Conservation (phyloP, 2,329 filamentous ascomycete species). For the Diaporthe sp. region DNA sequence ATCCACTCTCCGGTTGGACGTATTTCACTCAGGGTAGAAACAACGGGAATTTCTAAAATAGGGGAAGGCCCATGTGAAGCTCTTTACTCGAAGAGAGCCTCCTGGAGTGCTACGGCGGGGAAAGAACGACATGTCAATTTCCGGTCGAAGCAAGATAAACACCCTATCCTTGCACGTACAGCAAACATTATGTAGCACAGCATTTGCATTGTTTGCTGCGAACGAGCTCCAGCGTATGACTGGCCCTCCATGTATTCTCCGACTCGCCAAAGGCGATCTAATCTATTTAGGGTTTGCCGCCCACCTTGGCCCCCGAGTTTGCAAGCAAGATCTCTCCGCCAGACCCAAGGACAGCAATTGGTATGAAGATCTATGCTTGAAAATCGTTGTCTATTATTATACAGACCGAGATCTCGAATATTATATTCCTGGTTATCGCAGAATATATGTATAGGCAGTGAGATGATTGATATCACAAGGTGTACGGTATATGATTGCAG, state of each 20-base stretch:
- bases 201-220: neutral
- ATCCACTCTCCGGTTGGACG: too few species aligned
- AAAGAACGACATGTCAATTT: neutral
- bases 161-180: neutral
- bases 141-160: neutral
- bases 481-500: neutral
- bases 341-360: too few species aligned
- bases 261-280: neutral
- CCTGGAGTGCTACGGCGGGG: neutral
- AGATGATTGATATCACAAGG: neutral
- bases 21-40: too few species aligned
- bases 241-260: neutral
- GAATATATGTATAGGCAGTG: neutral
- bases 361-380: neutral
- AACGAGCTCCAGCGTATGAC: neutral
- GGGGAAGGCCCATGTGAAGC: neutral
- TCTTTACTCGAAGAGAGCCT: neutral
- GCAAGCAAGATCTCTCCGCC: neutral
- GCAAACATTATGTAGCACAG: neutral
- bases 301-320: neutral
- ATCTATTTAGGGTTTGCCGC: constrained; percentile 7
- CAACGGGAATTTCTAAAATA: neutral
- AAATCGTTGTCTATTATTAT: neutral
- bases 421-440: neutral
- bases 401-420: neutral